Conservation (phyloP, 108 stramenopile species). For the Bacterosira constricta region DNA sequence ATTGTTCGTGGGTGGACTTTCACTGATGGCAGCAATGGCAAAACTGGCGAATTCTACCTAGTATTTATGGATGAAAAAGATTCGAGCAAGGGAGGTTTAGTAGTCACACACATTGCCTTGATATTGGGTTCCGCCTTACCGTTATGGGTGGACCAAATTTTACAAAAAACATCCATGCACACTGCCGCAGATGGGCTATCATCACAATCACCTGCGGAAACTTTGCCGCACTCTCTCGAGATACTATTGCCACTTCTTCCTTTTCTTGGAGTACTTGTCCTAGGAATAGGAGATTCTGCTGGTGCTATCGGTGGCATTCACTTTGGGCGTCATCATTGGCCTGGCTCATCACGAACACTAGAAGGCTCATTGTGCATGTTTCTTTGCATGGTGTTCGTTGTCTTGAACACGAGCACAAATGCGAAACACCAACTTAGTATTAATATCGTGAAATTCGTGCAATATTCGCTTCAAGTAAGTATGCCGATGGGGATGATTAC, state of each 20-base stretch:
- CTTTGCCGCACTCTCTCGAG: neutral
- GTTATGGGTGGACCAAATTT: conserved; percentile 57
- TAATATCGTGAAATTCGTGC: neutral
- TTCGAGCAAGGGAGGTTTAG: conserved; percentile 43
- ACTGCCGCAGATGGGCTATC: neutral
- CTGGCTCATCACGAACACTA: conserved; percentile 62
- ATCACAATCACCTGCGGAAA: neutral
- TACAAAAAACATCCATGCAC: conserved; percentile 4
- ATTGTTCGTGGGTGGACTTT: conserved; percentile 39
- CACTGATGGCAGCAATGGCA: neutral
- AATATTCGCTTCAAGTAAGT: conserved; percentile 1
- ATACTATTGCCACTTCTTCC: conserved; percentile 27
- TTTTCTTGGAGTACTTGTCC: conserved; percentile 64
- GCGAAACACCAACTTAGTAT: no score
- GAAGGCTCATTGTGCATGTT: conserved; percentile 84
- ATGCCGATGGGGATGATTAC: conserved; percentile 50
- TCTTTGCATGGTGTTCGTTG: conserved; percentile 52
- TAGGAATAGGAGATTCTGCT: conserved; percentile 82
- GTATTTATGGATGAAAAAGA: conserved; percentile 60
- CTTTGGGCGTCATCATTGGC: conserved; percentile 45
- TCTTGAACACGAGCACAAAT: neutral
- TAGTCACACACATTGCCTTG: conserved; percentile 74
- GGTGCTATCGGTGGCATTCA: conserved; percentile 68
- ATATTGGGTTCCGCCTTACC: conserved; percentile 83
- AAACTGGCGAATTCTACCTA: conserved; percentile 37